Evolutionary conservation across 2,329 filamentous ascomycete genomes (phyloP), one percentile per base, ranked within the genome.

Genomic region (Sclerotinia nivalis): DNA sequence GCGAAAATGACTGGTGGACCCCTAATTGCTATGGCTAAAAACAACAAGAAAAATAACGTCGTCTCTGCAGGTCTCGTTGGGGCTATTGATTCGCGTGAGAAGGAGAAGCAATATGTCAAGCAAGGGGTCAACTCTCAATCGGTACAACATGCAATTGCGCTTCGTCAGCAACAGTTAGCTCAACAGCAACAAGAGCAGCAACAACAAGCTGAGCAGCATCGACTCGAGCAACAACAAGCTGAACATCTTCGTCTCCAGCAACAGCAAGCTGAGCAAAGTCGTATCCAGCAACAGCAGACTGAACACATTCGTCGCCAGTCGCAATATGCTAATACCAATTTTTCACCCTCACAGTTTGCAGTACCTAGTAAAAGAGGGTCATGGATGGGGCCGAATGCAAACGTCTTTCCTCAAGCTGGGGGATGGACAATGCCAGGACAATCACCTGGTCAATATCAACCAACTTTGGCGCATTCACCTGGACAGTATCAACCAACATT

Each of bases 1-100:
- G 92, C 93, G 13, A 88, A 91, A 50, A 84, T 93, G 74, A 97
- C 93, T 0, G 91, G 92, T 0, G 89, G 88, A 0, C 91, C 93
- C 0, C 83, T 97, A 64, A 83, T 96, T 78, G 86, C 85, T 6
- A 85, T 85, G 64, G 72, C 85, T 84, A 71, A 80, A 82, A 56
- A 82, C 83, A 68, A 81, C 84, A 72, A 73, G 9, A 69, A 67
- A 64, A 65, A 71, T n/a, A 54, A 52, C 5, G 78, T 85, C 45
- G 87, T 61, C 13, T 58, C 87, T 0, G 88, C 88, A 0, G 90
- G 91, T 0, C 83, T 97, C 1, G 88, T 97, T 9, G 92, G 91
- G 1, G 90, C 91, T 20, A 94, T 97, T 68, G 91, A 93, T 72
- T 87, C 88, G 2, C 87, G 93, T 20, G 92, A 97, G 79, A 88